These are phyloP conservation scores for Glycyrrhiza uralensis DNA, from an alignment of 306 rosid genomes.

Conservation along the genomic window DNA sequence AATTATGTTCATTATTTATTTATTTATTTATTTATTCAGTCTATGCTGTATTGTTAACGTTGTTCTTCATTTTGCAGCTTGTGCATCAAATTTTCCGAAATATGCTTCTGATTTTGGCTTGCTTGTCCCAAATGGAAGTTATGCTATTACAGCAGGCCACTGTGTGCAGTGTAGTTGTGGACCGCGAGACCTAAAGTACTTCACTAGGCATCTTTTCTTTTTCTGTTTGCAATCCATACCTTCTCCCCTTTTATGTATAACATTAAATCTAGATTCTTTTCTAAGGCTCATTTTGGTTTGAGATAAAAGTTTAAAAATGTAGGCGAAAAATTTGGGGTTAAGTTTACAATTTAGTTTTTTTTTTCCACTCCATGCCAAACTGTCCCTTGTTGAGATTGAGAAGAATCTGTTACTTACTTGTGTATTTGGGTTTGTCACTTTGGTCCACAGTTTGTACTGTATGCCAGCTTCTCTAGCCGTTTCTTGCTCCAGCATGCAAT, in stretches of 20 bases:
- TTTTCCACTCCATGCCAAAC: background rate
- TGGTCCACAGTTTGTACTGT: slow-evolving; percentile 73
- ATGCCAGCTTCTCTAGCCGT: slow-evolving; percentile 94
- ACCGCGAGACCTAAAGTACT: slow-evolving; percentile 74
- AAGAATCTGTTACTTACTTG: background rate
- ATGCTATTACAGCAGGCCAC: slow-evolving; percentile 87
- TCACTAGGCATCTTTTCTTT: slow-evolving; percentile 19
- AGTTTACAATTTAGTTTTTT: background rate
- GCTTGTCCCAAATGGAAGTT: slow-evolving; percentile 96
- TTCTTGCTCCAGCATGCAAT: slow-evolving; percentile 99
- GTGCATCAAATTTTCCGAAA: slow-evolving; percentile 77
- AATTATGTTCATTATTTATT: background rate
- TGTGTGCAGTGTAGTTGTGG: slow-evolving; percentile 99
- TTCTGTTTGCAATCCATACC: slow-evolving; percentile 2
- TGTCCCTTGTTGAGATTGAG: background rate
- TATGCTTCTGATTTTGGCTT: slow-evolving; percentile 69
- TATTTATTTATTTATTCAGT: background rate
- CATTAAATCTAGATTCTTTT: background rate
- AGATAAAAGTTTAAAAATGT: background rate
- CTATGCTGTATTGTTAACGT: background rate
- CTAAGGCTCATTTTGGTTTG: background rate
- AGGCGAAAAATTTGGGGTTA: background rate
- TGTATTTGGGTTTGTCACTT: slow-evolving; percentile 19
- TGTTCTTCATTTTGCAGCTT: slow-evolving; percentile 52
- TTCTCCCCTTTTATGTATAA: background rate